Evolutionary conservation across 2,329 filamentous ascomycete genomes (phyloP).

Genomic region (Colletotrichum musicola): DNA sequence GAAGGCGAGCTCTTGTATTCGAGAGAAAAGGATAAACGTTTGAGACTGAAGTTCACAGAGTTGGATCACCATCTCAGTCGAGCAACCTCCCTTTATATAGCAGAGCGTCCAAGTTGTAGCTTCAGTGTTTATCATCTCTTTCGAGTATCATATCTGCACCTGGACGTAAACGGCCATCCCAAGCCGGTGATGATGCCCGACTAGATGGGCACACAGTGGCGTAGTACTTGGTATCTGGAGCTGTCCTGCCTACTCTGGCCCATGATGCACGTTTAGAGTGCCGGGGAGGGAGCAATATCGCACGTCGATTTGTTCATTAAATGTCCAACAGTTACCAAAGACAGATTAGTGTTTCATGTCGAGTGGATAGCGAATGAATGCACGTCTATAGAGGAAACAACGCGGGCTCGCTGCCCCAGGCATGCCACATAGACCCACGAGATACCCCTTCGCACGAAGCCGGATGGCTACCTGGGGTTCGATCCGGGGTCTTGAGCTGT

Average conservation of each 20-base stretch:
- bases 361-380: too few species aligned
- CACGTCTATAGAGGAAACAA: too few species aligned
- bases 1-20: too few species aligned
- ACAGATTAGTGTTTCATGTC: slow-evolving; percentile 8
- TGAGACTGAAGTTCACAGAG: too few species aligned
- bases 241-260: neutral
- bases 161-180: neutral
- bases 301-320: neutral
- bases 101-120: neutral
- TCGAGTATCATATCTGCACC: slow-evolving; percentile 11
- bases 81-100: slow-evolving; percentile 16
- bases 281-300: slow-evolving; percentile 3
- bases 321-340: slow-evolving; percentile 20
- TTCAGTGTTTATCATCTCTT: neutral
- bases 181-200: neutral
- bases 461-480: neutral
- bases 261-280: slow-evolving; percentile 5
- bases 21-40: too few species aligned
- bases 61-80: too few species aligned
- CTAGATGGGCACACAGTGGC: slow-evolving; percentile 17
- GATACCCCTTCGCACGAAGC: neutral
- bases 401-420: too few species aligned
- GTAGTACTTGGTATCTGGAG: neutral
- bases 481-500: slow-evolving; percentile 1
- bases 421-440: neutral